A percentile compares a stretch with the other conserved stretches of the same genome.
Evolutionary conservation across 176 grass and related monocot genomes (phyloP).

Genomic region (Zea luxurians): DNA sequence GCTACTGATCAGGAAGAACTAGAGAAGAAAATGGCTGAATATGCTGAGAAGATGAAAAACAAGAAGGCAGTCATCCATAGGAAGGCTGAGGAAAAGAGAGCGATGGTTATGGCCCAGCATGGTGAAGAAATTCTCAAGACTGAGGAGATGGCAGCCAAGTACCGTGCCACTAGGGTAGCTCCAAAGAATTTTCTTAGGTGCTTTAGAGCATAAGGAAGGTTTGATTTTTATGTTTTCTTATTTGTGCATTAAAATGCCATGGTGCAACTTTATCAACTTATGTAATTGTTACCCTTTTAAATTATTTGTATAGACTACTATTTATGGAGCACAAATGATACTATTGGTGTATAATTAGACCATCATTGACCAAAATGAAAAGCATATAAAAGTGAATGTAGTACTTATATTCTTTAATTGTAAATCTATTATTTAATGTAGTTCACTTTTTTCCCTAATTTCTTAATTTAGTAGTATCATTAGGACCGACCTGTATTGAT

Average conservation of each 20-base stretch:
- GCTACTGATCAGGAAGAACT: slow-evolving; percentile 56
- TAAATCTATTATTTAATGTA: too few relatives aligned
- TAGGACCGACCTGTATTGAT: too few relatives aligned
- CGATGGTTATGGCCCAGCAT: slow-evolving; percentile 47
- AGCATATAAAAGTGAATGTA: too few relatives aligned
- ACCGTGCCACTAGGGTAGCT: slow-evolving; percentile 56
- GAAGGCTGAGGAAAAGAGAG: slow-evolving; percentile 80
- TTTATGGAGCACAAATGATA: background rate
- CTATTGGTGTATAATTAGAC: background rate
- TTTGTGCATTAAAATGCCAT: background rate
- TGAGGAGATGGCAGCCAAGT: slow-evolving; percentile 80
- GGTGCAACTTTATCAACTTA: background rate
- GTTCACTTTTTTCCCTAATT: too few relatives aligned
- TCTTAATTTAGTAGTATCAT: too few relatives aligned
- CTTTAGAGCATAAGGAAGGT: slow-evolving; percentile 54
- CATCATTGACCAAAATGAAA: background rate
- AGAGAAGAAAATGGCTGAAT: slow-evolving; percentile 77
- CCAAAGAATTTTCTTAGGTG: slow-evolving; percentile 81
- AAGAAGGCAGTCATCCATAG: slow-evolving; percentile 64
- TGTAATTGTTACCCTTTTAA: background rate
- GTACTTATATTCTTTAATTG: too few relatives aligned
- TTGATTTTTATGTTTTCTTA: background rate
- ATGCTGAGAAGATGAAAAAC: slow-evolving; percentile 83
- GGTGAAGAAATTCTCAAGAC: slow-evolving; percentile 76
- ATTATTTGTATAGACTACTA: background rate